These are phyloP conservation scores for Penicillium concentricum DNA, from an alignment of 2,329 filamentous ascomycete species.

Conservation along the genomic window DNA sequence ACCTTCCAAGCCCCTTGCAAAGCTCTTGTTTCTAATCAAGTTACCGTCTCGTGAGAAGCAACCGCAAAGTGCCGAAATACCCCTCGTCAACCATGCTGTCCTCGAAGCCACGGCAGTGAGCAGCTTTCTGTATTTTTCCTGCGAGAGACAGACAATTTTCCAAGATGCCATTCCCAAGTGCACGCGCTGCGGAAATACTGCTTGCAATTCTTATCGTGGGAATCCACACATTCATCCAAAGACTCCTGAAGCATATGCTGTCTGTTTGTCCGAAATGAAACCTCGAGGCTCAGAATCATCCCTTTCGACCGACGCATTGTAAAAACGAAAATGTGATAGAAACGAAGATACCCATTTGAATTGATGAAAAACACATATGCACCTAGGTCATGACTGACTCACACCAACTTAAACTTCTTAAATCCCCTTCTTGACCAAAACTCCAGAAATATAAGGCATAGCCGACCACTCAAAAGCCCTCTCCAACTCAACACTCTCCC, in stretches of 20 bases:
- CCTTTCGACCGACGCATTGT: background rate
- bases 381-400: background rate
- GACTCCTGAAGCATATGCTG: constrained; percentile 35
- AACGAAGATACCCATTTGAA: constrained; percentile 20
- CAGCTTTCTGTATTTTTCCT: constrained; percentile 53
- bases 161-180: constrained; percentile 49
- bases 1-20: background rate
- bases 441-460: constrained; percentile 44
- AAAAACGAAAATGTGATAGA: background rate
- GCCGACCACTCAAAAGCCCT: constrained; percentile 37
- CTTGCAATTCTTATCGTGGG: constrained; percentile 53
- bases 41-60: constrained; percentile 13
- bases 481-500: constrained; percentile 52
- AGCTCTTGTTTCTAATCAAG: constrained; percentile 1
- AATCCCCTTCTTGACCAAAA: constrained; percentile 38
- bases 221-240: constrained; percentile 50
- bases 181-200: constrained; percentile 52
- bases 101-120: constrained; percentile 22
- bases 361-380: background rate
- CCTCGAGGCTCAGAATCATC: background rate
- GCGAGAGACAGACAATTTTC: constrained; percentile 51
- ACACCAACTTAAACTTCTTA: background rate
- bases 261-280: constrained; percentile 21
- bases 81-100: constrained; percentile 5
- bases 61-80: constrained; percentile 6